Conservation (phyloP, 2,329 filamentous ascomycete genomes). For the Fonsecaea nubica region DNA sequence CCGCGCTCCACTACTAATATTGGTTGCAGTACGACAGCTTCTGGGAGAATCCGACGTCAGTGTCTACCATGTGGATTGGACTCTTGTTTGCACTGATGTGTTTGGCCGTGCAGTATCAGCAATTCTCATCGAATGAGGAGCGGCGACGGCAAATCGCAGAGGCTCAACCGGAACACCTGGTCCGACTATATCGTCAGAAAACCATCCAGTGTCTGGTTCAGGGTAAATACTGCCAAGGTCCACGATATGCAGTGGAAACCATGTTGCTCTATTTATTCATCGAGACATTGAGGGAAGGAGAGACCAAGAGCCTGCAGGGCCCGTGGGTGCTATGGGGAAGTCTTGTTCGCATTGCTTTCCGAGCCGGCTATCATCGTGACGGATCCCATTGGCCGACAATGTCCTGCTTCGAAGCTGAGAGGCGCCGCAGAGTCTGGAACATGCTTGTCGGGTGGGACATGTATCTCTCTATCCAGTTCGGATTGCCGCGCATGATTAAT, state of each 20-base stretch:
- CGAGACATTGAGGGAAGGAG: conserved; percentile 58
- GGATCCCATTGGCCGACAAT: conserved; percentile 57
- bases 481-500: conserved; percentile 66
- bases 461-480: conserved; percentile 67
- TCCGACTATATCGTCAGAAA: conserved; percentile 43
- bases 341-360: conserved; percentile 63
- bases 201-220: conserved; percentile 61
- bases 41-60: conserved; percentile 57
- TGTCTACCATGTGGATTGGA: conserved; percentile 59
- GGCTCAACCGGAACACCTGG: conserved; percentile 27
- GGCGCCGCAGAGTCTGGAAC: conserved; percentile 52
- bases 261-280: conserved; percentile 55
- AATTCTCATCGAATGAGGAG: conserved; percentile 24
- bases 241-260: conserved; percentile 37
- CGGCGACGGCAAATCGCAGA: conserved; percentile 16
- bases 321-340: conserved; percentile 47
- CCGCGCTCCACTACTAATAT: background rate
- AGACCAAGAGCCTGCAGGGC: conserved; percentile 52
- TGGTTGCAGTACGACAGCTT: conserved; percentile 59
- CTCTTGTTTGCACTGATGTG: conserved; percentile 60
- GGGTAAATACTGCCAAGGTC: conserved; percentile 48
- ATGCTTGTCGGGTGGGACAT: conserved; percentile 64
- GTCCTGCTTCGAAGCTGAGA: conserved; percentile 63
- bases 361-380: conserved; percentile 67
- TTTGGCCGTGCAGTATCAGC: conserved; percentile 31